Base-by-base conservation (phyloP, 2,329 filamentous ascomycete species). In the Pseudopithomyces maydicus region DNA sequence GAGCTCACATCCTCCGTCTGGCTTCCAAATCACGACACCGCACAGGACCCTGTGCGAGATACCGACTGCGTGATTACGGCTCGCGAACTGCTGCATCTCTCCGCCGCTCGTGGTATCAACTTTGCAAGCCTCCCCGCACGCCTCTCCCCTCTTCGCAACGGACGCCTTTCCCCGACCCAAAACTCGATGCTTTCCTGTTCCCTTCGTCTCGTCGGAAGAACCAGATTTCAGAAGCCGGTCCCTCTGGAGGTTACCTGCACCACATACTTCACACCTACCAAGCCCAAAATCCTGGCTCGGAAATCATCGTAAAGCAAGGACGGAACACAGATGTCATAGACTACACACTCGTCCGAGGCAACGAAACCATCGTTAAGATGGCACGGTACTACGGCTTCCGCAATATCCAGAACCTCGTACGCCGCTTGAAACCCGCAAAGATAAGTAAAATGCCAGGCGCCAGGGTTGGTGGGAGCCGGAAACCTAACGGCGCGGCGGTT, bases 61-160 rank as follows among this genome's bases (percentile, higher is more conserved):
- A 93, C 98, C 46, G 95, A 99, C 79, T 98, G 94, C 76, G 95
- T 99, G 43, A 98, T 99, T 74, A 99, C 95, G 14, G 94, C 92
- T 65, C 93, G 95, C 65, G 95, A 99, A 78, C 84, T 99, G 20
- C 82, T 99, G 36, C 95, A 95, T 82, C 84, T 99, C 35, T 91
- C 93, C 19, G 88, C 91, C 52, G 90, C 90, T 45, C 87, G 94
- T 61, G 85, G 86, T 19, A 85, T 97, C 59, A 84, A 89, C 68
- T 91, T 99, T 74, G 88, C 91, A 58, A 77, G 79, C 23, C 78
- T 97, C 84, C 91, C n/a, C 82, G 83, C 62, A 80, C 81, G 17
- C 80, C 86, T 3, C 69, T 88, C 3, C 68, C 80, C 10, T 59
- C 75, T 12, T 73, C 79, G 6, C 75, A 79, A 48, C 77, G 78